Evolutionary conservation across 2,329 filamentous ascomycete species (phyloP).

Genomic region (Chaetomiaceae sp.): DNA sequence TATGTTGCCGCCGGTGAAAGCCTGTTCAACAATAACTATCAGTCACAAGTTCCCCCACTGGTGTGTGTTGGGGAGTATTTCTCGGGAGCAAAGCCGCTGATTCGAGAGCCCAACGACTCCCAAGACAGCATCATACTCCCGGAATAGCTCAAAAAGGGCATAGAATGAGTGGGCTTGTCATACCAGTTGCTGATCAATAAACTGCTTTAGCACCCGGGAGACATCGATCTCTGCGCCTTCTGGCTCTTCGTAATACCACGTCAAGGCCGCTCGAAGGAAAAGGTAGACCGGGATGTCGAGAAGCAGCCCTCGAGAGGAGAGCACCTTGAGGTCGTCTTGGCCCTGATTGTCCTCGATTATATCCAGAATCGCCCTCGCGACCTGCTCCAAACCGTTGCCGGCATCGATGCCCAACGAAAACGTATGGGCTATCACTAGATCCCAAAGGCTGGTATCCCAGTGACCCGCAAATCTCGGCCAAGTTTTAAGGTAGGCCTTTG

Average conservation of each 20-base stretch:
- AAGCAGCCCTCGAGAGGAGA: neutral
- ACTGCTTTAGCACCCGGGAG: conserved; percentile 7
- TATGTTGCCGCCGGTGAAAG: no score
- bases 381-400: neutral
- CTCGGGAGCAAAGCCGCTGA: no score
- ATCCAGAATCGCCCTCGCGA: neutral
- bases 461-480: neutral
- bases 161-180: no score
- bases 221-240: neutral
- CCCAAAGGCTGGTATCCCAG: neutral
- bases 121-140: no score
- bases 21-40: no score
- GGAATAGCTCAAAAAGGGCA: no score
- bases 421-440: conserved; percentile 10
- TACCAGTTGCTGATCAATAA: conserved; percentile 15
- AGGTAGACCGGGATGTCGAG: conserved; percentile 15
- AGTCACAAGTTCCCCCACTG: no score
- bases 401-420: neutral
- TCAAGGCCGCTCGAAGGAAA: conserved; percentile 11
- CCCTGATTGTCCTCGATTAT: conserved; percentile 1
- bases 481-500: neutral
- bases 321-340: neutral
- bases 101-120: no score
- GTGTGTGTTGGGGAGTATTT: no score
- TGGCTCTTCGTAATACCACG: conserved; percentile 11